Percentiles rank a stretch among this genome's conserved stretches.
phyloP scores from a whole-genome alignment of 1,284 basidiomycete genomes.

The Peniophora sp. region DNA sequence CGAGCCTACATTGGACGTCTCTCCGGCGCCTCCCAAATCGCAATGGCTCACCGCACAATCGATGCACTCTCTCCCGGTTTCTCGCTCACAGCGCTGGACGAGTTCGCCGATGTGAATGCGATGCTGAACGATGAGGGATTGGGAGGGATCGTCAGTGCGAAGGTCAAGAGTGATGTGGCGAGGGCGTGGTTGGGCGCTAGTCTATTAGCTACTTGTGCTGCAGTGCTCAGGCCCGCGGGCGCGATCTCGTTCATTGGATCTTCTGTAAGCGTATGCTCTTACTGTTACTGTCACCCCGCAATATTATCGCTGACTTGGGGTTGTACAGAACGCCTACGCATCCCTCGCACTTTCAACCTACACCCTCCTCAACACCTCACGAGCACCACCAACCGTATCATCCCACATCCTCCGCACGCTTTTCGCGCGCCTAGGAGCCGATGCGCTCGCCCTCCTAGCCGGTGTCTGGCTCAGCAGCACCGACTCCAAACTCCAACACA shows the following conservation, averaged over 20 bases:
- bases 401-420: constrained; percentile 54
- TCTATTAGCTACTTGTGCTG: constrained; percentile 39
- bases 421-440: constrained; percentile 64
- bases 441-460: constrained; percentile 76
- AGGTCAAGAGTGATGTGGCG: constrained; percentile 52
- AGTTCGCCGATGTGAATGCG: constrained; percentile 25
- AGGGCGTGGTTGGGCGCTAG: constrained; percentile 47
- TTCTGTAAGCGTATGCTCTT: background rate
- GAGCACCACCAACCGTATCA: constrained; percentile 36
- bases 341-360: constrained; percentile 56
- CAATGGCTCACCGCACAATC: constrained; percentile 43
- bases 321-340: constrained; percentile 33
- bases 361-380: constrained; percentile 46
- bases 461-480: constrained; percentile 47
- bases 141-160: constrained; percentile 40
- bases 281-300: background rate
- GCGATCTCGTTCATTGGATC: background rate
- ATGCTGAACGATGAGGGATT: constrained; percentile 34
- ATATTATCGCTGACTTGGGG: too few species aligned
- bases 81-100: constrained; percentile 35
- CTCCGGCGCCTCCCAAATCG: constrained; percentile 49
- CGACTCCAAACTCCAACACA: constrained; percentile 19
- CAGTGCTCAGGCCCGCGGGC: constrained; percentile 37
- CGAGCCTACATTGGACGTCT: constrained; percentile 45
- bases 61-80: constrained; percentile 35